A percentile compares a stretch with the other conserved stretches of the same genome.
Evolutionary conservation across 2,329 filamentous ascomycete species (phyloP).

Genomic region (Claviceps digitariae): DNA sequence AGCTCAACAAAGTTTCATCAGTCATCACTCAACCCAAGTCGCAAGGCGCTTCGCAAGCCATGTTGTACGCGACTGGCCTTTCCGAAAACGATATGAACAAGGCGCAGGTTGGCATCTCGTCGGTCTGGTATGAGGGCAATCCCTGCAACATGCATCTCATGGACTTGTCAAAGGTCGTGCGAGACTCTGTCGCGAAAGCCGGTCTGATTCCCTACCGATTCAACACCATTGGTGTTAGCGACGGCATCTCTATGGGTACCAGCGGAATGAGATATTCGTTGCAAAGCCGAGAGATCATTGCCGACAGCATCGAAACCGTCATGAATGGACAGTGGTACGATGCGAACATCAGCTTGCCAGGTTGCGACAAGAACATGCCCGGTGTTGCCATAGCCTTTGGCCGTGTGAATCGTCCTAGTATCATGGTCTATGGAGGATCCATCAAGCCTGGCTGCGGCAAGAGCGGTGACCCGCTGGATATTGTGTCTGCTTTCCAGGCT

Average conservation of each 20-base stretch:
- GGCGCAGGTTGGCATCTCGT: conserved; percentile 94
- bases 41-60: conserved; percentile 95
- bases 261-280: conserved; percentile 92
- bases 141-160: conserved; percentile 99
- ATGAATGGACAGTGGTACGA: conserved; percentile 99
- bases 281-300: conserved; percentile 91
- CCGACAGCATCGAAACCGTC: conserved; percentile 96
- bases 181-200: conserved; percentile 47
- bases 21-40: conserved; percentile 93
- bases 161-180: conserved; percentile 69
- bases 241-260: conserved; percentile 97
- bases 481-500: conserved; percentile 94
- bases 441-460: conserved; percentile 82
- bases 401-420: conserved; percentile 78
- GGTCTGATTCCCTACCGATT: conserved; percentile 90
- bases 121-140: conserved; percentile 96
- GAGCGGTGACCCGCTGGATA: conserved; percentile 68
- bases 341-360: conserved; percentile 89
- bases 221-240: conserved; percentile 96
- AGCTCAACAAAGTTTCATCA: conserved; percentile 73
- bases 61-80: conserved; percentile 93
- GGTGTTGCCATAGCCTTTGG: conserved; percentile 89
- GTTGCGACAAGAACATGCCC: conserved; percentile 99
- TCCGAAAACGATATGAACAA: conserved; percentile 82
- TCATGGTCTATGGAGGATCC: conserved; percentile 96